Base-by-base conservation (phyloP, 2,329 filamentous ascomycete genomes). In the Sporothrix globosa region DNA sequence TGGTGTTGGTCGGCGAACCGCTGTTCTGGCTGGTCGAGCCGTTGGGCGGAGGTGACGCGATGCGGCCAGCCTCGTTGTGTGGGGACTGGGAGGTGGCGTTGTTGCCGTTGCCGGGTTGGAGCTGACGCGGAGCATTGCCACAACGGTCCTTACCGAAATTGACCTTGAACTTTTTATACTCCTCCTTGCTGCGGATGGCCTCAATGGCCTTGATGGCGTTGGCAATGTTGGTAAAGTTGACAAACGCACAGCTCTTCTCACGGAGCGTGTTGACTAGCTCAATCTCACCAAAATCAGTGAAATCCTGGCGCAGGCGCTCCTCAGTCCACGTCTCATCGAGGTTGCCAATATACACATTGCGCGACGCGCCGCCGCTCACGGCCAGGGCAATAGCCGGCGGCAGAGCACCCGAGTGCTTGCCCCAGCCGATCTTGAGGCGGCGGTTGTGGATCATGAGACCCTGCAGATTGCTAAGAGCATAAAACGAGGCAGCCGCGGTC, bases 161-260 rank as follows among this genome's bases (percentile, higher is more conserved):
- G 80, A 99, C 95, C 87, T 99, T 99, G 89, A 99, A 99, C 76
- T 96, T 90, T 81, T 90, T 92, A 86, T 99, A 99, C 78, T 99
- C 96, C 56, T 98, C 96, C 78, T 94, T 93, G 77, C 93, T 92
- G 71, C 96, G 90, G 74, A 99, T 90, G 27, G 94, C 96, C 82
- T 99, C 96, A 74, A 99, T 99, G 0, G 96, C 96, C 84, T 99
- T 99, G 85, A 99, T 99, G 67, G 96, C 96, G 76, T 99, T 99
- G 78, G 96, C 96, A 79, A 99, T 99, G 83, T 99, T 99, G 78
- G 96, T 99, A 80, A 99, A 99, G 83, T 99, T 99, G 80, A 99
- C 96, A 79, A 99, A 99, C 0, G 96, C 96, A 80, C 96, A 99
- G 83, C 94, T 97, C 89, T 99, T 99, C 85, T 99, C 96, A 69